These are phyloP conservation scores for Alternaria arborescens DNA, from an alignment of 2,329 filamentous ascomycete species.

Conservation along the genomic window DNA sequence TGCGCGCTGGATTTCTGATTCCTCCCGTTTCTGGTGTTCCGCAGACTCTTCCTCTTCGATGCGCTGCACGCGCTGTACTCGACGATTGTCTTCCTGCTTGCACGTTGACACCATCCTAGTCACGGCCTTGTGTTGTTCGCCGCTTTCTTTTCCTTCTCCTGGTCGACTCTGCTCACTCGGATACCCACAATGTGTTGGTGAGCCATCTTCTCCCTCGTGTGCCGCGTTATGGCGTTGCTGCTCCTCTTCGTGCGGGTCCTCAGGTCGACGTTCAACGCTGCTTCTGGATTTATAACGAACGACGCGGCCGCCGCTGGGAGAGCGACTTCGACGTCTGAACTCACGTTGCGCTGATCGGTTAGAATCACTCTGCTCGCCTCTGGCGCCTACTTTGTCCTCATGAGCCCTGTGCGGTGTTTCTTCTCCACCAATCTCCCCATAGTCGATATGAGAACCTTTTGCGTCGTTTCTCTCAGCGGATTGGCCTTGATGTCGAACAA, in stretches of 20 bases:
- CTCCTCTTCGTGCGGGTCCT: not conserved
- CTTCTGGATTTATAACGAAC: not conserved
- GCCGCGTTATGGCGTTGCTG: not conserved
- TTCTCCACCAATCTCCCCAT: too few relatives aligned
- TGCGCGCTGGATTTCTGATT: not conserved
- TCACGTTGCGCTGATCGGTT: not conserved
- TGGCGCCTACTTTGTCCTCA: not conserved
- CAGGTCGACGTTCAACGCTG: not conserved
- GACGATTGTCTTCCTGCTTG: not conserved
- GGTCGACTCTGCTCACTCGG: not conserved
- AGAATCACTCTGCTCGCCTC: too few relatives aligned
- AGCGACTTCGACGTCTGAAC: not conserved
- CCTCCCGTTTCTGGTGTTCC: not conserved
- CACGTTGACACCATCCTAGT: not conserved
- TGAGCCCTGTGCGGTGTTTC: rapidly evolving
- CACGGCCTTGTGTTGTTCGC: too few relatives aligned
- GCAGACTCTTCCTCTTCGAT: not conserved
- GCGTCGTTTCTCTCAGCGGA: not conserved
- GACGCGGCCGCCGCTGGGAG: too few relatives aligned
- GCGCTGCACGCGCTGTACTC: not conserved
- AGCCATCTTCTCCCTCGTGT: not conserved
- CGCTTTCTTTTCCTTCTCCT: not conserved
- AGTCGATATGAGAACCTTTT: not conserved
- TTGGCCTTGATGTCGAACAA: not conserved
- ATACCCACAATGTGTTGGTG: not conserved